Conservation (phyloP, 148 eudicot genomes). For the Selenicereus undatus region DNA sequence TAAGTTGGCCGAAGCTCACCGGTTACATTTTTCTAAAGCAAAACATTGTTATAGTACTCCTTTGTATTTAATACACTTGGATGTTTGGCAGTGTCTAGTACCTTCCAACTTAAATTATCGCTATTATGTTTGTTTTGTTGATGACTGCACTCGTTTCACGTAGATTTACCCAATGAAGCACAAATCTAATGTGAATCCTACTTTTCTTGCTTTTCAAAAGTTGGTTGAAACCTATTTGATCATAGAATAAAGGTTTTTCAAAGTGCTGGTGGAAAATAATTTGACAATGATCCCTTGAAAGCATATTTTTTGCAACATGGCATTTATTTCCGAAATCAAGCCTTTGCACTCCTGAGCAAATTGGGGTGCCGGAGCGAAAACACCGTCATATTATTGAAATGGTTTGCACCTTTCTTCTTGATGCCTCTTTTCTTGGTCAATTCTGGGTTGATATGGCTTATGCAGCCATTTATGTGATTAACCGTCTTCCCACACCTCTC, state of each 20-base stretch:
- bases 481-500: not conserved
- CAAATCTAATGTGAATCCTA: not conserved
- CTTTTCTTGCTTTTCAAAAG: not conserved
- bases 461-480: not conserved
- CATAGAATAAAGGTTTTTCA: not conserved
- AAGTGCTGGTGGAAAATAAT: not conserved
- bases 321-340: not conserved
- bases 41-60: not conserved
- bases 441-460: not conserved
- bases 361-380: not conserved
- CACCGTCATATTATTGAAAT: not conserved
- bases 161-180: not conserved
- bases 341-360: not conserved
- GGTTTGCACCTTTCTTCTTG: not conserved
- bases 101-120: not conserved
- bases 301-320: not conserved
- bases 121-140: not conserved
- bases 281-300: not conserved
- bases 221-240: not conserved
- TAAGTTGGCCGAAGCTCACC: not conserved
- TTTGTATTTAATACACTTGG: not conserved
- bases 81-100: not conserved
- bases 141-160: not conserved
- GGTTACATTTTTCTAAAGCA: not conserved
- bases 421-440: too few species aligned